Conservation (phyloP, 2,329 filamentous ascomycete genomes). For the Xylariaceae sp. region DNA sequence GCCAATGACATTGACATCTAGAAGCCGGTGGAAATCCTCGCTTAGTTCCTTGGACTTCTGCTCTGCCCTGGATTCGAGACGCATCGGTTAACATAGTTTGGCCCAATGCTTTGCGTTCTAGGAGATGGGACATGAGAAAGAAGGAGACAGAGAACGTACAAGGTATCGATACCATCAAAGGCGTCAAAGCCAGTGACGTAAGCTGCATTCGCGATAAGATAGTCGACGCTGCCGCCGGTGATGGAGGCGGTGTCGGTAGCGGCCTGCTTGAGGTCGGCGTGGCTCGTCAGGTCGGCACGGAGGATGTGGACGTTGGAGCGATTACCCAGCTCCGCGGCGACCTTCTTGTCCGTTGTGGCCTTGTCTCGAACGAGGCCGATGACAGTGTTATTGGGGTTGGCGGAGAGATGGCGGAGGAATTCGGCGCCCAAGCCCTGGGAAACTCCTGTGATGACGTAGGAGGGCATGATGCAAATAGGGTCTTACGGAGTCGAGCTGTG, state of each 20-base stretch:
- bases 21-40: no score
- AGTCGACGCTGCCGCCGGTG: conserved; percentile 51
- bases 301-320: conserved; percentile 53
- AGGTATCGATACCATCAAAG: conserved; percentile 41
- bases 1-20: conserved; percentile 60
- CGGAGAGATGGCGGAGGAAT: conserved; percentile 54
- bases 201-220: conserved; percentile 58
- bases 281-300: conserved; percentile 51
- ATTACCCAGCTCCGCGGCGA: conserved; percentile 46
- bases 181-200: conserved; percentile 39
- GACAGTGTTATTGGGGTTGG: conserved; percentile 50
- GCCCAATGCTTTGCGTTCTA: no score
- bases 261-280: conserved; percentile 48
- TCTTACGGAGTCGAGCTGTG: no score
- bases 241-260: conserved; percentile 34
- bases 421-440: conserved; percentile 33
- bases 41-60: no score
- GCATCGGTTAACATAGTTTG: no score
- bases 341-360: conserved; percentile 49
- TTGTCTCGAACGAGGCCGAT: conserved; percentile 57
- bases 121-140: no score
- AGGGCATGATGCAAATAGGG: no score
- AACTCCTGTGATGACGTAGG: not conserved
- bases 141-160: conserved; percentile 38
- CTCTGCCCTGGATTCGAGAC: no score